Conservation (phyloP, 768 basidiomycete genomes). For the Pleurotus tuber-regium region DNA sequence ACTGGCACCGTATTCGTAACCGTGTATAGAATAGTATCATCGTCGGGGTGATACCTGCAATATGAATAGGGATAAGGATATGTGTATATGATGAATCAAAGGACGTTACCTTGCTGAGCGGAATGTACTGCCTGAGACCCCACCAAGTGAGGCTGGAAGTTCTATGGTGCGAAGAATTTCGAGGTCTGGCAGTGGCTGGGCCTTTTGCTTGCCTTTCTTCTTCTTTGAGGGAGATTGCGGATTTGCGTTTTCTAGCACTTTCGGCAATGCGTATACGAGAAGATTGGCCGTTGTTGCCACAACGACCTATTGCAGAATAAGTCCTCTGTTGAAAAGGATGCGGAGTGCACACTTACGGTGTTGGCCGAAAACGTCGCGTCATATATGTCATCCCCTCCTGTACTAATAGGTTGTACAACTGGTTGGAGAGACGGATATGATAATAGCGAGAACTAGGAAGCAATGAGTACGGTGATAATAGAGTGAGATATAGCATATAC, state of each 20-base stretch:
- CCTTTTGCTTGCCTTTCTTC: conserved; percentile 45
- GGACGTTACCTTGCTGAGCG: conserved; percentile 54
- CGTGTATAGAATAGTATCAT: conserved; percentile 58
- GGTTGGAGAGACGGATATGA: conserved; percentile 57
- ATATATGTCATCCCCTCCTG: conserved; percentile 74
- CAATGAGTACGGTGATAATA: conserved; percentile 3
- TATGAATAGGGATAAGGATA: background rate
- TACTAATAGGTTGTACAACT: conserved; percentile 46
- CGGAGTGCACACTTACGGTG: conserved; percentile 41
- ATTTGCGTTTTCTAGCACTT: conserved; percentile 11
- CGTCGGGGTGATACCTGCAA: conserved; percentile 54
- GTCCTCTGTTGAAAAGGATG: conserved; percentile 1
- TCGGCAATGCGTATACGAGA: conserved; percentile 58
- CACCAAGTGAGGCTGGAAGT: conserved; percentile 48
- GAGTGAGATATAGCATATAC: conserved; percentile 39
- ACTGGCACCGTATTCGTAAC: conserved; percentile 67
- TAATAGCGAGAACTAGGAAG: conserved; percentile 58
- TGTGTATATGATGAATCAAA: background rate
- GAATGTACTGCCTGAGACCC: conserved; percentile 52
- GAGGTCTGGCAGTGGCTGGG: conserved; percentile 27
- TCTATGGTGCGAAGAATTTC: conserved; percentile 49
- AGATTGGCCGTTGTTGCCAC: conserved; percentile 65
- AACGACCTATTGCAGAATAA: conserved; percentile 47
- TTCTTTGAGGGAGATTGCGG: conserved; percentile 24
- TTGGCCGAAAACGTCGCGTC: conserved; percentile 76